Percentiles rank a stretch among this genome's conserved stretches.
Conservation (phyloP, 352 stramenopile genomes). For the Globisporangium carolinianum region DNA sequence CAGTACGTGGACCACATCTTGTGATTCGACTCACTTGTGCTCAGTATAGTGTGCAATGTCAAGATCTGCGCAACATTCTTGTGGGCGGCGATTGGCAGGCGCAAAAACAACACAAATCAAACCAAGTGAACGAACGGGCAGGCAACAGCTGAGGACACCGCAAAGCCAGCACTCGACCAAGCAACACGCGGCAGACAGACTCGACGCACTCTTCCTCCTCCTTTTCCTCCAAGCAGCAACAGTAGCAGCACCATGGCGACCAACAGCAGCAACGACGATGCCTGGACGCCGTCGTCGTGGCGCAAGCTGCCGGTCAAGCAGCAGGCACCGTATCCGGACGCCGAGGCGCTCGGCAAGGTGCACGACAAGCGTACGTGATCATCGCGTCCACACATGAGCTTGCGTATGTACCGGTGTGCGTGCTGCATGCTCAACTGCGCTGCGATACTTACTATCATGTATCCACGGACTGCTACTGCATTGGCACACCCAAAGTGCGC, state of each 20-base stretch:
- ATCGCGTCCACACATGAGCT: neutral
- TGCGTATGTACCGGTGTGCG: neutral
- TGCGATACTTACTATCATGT: neutral
- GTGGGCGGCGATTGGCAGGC: no score
- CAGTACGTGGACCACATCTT: no score
- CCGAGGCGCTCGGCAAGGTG: conserved; percentile 60
- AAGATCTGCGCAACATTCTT: no score
- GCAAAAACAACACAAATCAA: no score
- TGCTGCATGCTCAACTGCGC: neutral
- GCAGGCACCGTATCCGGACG: conserved; percentile 69
- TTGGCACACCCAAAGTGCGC: conserved; percentile 30
- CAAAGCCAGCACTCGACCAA: neutral
- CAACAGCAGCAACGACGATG: conserved; percentile 5
- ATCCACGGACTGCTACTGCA: neutral
- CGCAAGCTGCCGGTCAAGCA: conserved; percentile 74
- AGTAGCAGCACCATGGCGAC: conserved; percentile 1
- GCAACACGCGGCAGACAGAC: conserved; percentile 12
- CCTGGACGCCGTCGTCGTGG: conserved; percentile 74
- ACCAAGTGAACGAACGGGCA: no score
- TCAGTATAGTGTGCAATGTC: no score
- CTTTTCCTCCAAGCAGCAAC: neutral
- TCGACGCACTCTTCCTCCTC: neutral
- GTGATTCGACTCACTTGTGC: no score
- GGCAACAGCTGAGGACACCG: no score
- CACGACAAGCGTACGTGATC: conserved; percentile 52